Percentiles rank a stretch among this genome's conserved stretches.
Conservation (phyloP, 106 monocot genomes). For the Chionographis japonica region DNA sequence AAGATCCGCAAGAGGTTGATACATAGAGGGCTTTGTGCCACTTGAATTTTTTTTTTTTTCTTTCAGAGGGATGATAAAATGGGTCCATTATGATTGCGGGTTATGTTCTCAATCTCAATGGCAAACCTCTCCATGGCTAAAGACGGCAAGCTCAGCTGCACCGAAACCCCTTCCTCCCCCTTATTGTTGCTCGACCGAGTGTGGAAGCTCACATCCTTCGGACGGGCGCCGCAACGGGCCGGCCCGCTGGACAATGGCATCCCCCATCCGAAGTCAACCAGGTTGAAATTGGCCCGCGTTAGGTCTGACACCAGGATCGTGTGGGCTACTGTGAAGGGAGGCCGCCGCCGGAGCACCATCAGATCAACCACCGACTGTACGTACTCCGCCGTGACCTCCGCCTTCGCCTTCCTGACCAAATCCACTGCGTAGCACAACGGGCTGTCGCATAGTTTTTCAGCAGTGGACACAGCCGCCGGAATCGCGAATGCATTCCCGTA, state of each 20-base stretch:
- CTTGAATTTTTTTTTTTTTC: too few species aligned
- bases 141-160: constrained; percentile 42
- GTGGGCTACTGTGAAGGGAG: constrained; percentile 23
- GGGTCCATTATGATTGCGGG: background rate
- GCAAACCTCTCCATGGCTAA: constrained; percentile 42
- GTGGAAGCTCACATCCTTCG: constrained; percentile 27
- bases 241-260: constrained; percentile 40
- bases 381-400: constrained; percentile 26
- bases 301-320: constrained; percentile 52
- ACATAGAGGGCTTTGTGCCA: too few species aligned
- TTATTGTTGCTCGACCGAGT: constrained; percentile 19
- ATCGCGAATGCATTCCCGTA: constrained; percentile 55
- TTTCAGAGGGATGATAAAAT: too few species aligned
- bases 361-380: constrained; percentile 47
- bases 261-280: constrained; percentile 63
- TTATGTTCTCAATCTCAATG: constrained; percentile 25
- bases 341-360: constrained; percentile 42
- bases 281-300: constrained; percentile 26
- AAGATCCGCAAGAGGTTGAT: too few species aligned
- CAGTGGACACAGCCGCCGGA: constrained; percentile 30
- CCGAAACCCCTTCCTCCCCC: constrained; percentile 47
- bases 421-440: constrained; percentile 39
- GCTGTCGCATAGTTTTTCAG: constrained; percentile 21
- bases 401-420: constrained; percentile 37
- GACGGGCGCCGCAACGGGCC: constrained; percentile 28